Evolutionary conservation across 1,139 yeast genomes (phyloP), one percentile per base, ranked within the genome.

Genomic region (Zhuliangozyma parablackwelliae): DNA sequence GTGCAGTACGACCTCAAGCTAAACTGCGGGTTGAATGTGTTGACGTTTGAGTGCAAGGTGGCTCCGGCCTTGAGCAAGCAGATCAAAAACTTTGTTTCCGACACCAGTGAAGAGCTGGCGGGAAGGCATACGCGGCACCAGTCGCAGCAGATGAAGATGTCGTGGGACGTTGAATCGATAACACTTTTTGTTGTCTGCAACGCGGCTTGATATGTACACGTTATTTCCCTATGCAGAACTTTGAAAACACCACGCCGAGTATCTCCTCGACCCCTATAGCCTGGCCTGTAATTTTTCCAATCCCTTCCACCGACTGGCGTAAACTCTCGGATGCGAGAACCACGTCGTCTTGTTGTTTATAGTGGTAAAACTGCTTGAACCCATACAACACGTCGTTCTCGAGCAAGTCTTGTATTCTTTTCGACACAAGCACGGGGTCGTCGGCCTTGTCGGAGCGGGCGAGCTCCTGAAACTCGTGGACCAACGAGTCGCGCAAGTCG

Each of bases 251-350:
- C 3, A 86, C 92, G 0, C 94, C 97, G 9, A 94, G 64, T 1
- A 94, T 80, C 53, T 92, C 98, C 51, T 92, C 97, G 1, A 90
- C 74, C 0, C 95, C 96, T 10, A 92, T 80, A 0, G 89, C 77
- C 33, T 85, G 84, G 1, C 98, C 98, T 0, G 97, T 89, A 28
- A 92, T 84, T 51, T 82, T 85, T 0, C 97, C 97, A 29, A 92
- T 84, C 0, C 97, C 97, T 23, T 84, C 90, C 10, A 84, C 79
- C 0, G 96, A 80, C 40, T 75, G 76, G 36, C 77, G 72, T 31
- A 92, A 67, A 42, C 85, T 81, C 43, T 92, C 96, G 1, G 87
- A 69, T 0, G 96, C 96, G 33, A 89, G 59, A 0, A 88, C 95
- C 2, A 88, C 80, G 49, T 89, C 97, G 31, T 76, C 80, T 7